phyloP scores from a whole-genome alignment of 2,329 filamentous ascomycete species.

The Tolypocladium nubicola region DNA sequence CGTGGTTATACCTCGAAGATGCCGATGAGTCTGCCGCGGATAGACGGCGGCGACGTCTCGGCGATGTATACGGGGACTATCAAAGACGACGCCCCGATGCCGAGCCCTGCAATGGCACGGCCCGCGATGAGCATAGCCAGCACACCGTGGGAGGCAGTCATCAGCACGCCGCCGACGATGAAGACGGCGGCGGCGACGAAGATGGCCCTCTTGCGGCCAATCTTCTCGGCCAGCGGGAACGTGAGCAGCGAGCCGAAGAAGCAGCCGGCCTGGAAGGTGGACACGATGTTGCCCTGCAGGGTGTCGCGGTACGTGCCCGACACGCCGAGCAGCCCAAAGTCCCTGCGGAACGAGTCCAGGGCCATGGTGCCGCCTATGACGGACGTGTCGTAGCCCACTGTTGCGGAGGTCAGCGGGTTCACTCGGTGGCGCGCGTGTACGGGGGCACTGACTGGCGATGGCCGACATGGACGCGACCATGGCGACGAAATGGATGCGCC shows the following conservation, averaged over 20 bases:
- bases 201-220: conserved; percentile 35
- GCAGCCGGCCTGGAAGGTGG: conserved; percentile 26
- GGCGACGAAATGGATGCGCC: conserved; percentile 15
- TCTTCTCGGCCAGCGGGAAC: conserved; percentile 36
- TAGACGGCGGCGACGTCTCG: conserved; percentile 34
- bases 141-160: conserved; percentile 21
- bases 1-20: conserved; percentile 31
- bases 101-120: conserved; percentile 40
- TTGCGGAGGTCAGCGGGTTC: not conserved
- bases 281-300: conserved; percentile 27
- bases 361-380: conserved; percentile 30
- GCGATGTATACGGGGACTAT: conserved; percentile 33
- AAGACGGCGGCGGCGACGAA: conserved; percentile 33
- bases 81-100: conserved; percentile 38
- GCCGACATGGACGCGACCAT: conserved; percentile 16
- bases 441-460: conserved; percentile 11
- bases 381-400: conserved; percentile 26
- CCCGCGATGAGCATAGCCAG: conserved; percentile 32
- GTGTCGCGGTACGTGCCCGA: conserved; percentile 17
- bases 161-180: conserved; percentile 21
- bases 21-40: conserved; percentile 38
- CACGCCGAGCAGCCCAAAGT: conserved; percentile 20
- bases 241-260: conserved; percentile 28
- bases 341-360: conserved; percentile 22
- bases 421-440: not conserved